Evolutionary conservation across 768 basidiomycete genomes (phyloP), one percentile per base, ranked within the genome.

Genomic region (Phlegmacium glaucopus): DNA sequence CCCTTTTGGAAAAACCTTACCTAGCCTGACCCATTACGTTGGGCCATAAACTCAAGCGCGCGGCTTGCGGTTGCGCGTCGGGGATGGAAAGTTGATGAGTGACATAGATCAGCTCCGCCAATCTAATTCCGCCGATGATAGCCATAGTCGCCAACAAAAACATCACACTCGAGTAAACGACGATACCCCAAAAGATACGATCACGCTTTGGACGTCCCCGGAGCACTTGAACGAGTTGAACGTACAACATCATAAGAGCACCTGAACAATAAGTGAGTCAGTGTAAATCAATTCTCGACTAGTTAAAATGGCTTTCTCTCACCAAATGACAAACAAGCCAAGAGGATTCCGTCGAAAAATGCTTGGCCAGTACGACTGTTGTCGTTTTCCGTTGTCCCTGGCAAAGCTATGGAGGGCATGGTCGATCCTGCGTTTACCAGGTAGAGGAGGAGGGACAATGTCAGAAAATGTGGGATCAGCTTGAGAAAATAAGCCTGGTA

Each of bases 161-260:
- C 12, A 71, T 48, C 42, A 59, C n/a, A 4, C 51, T 47, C 4
- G 70, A 65, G 46, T 71, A 73, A 7, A 53, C 41, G 17, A 67
- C 53, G n/a, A 70, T 60, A 17, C 50, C 57, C 63, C 65, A 72
- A 47, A 69, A 71, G 11, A 53, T 49, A 9, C 51, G 60, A 13
- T 65, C 66, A 27, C 70, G 66, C 43, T 63, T 63, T 7, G 70
- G 69, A n/a, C 65, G 61, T 34, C 62, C 60, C 4, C 66, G 51
- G 13, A 73, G 61, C 16, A 68, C 65, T 35, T 67, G 65, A 6
- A 53, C 44, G 25, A 73, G 56, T 52, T 72, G 72, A 15, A 71
- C 55, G 39, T 64, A 67, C 18, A 73, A 55, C 72, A 72, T 73
- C 9, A 69, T 40, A 40, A 72, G 42, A 13, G 69, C 70, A 32